phyloP scores from a whole-genome alignment of 345 rosid genomes.

The Brassica cretica region DNA sequence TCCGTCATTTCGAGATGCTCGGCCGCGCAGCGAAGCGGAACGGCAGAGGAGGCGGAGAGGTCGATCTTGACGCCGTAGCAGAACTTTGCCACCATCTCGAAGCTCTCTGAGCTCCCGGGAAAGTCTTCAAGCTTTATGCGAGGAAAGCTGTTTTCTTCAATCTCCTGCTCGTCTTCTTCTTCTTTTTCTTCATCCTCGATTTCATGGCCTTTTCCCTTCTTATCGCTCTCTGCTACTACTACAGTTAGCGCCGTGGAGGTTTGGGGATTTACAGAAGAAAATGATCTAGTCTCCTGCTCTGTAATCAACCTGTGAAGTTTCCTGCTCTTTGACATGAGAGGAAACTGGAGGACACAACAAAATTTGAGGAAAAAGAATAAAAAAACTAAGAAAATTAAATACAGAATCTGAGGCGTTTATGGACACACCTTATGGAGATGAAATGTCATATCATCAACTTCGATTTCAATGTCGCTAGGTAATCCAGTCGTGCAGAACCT shows the following conservation, averaged over 20 bases:
- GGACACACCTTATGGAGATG: slow-evolving; percentile 83
- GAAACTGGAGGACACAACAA: slow-evolving; percentile 56
- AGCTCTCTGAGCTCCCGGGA: slow-evolving; percentile 88
- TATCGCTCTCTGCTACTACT: slow-evolving; percentile 10
- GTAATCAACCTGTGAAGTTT: slow-evolving; percentile 74
- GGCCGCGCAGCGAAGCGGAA: slow-evolving; percentile 87
- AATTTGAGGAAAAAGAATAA: background rate
- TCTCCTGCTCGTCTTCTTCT: slow-evolving; percentile 25
- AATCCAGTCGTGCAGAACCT: slow-evolving; percentile 95
- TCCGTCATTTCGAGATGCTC: slow-evolving; percentile 90
- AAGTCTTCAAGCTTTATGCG: slow-evolving; percentile 64
- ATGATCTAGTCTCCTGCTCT: slow-evolving; percentile 61
- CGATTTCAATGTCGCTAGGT: slow-evolving; percentile 85
- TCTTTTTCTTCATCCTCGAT: slow-evolving; percentile 30
- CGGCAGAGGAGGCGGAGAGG: slow-evolving; percentile 60
- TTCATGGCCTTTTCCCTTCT: slow-evolving; percentile 32
- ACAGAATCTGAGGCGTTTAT: background rate
- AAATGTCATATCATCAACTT: slow-evolving; percentile 85
- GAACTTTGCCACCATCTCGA: slow-evolving; percentile 88
- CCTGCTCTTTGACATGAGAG: slow-evolving; percentile 83
- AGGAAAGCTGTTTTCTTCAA: slow-evolving; percentile 44
- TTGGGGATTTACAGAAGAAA: slow-evolving; percentile 9
- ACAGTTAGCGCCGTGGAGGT: slow-evolving; percentile 16
- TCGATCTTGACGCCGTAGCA: slow-evolving; percentile 92
- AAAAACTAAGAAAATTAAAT: background rate